A percentile compares a stretch with the other conserved stretches of the same genome.
Conservation (phyloP, 1,139 yeast genomes). For the Suhomyces taliae region DNA sequence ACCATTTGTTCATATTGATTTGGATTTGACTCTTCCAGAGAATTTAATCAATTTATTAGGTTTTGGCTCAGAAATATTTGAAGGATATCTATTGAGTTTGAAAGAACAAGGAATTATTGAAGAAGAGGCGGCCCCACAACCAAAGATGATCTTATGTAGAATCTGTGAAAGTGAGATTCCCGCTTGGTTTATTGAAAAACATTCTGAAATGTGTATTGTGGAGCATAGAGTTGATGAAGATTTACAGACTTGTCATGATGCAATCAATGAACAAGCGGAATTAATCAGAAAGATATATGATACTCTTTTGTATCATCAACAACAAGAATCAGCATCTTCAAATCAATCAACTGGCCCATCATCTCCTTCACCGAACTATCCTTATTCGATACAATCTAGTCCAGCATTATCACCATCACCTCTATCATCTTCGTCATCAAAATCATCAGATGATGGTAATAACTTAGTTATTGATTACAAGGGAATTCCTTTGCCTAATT, state of each 20-base stretch:
- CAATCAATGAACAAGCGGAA: constrained; percentile 69
- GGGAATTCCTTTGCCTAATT: constrained; percentile 50
- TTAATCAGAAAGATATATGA: constrained; percentile 49
- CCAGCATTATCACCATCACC: constrained; percentile 21
- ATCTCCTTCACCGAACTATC: constrained; percentile 1
- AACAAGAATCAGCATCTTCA: constrained; percentile 8
- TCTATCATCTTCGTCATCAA: constrained; percentile 21
- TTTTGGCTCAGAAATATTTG: constrained; percentile 84
- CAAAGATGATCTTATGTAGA: constrained; percentile 78
- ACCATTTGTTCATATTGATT: constrained; percentile 65
- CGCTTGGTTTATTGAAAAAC: constrained; percentile 95
- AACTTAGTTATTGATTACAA: constrained; percentile 51
- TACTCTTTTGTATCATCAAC: constrained; percentile 27
- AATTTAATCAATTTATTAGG: constrained; percentile 73
- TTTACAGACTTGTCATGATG: constrained; percentile 77
- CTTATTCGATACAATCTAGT: constrained; percentile 8
- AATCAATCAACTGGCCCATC: constrained; percentile 2
- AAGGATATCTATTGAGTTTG: constrained; percentile 65
- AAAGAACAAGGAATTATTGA: constrained; percentile 62
- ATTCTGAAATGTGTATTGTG: constrained; percentile 81
- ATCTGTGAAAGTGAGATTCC: constrained; percentile 92
- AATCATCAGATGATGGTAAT: constrained; percentile 13
- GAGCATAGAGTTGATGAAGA: constrained; percentile 84
- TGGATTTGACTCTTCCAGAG: constrained; percentile 66
- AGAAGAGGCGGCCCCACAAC: constrained; percentile 68